These are phyloP conservation scores for Crotalaria pallida DNA, from an alignment of 306 rosid species.

Conservation along the genomic window DNA sequence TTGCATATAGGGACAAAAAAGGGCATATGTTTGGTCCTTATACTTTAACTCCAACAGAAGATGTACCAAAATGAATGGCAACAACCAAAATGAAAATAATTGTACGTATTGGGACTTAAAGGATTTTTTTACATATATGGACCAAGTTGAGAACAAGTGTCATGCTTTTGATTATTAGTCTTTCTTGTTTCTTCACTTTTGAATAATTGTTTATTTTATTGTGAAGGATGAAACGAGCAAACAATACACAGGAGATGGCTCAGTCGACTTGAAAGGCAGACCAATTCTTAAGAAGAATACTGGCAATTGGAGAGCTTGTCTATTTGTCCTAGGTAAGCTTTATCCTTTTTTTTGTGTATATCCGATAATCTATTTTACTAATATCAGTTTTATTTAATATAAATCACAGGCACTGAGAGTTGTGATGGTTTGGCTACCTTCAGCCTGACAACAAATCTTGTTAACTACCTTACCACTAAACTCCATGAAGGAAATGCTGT, in stretches of 20 bases:
- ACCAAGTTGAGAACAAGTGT: too few species aligned
- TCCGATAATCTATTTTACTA: neutral
- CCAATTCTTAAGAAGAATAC: conserved; percentile 52
- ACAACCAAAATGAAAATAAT: too few species aligned
- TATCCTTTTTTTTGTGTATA: neutral
- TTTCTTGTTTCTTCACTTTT: neutral
- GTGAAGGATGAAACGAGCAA: conserved; percentile 42
- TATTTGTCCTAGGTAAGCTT: conserved; percentile 56
- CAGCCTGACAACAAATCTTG: conserved; percentile 87
- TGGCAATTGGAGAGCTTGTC: conserved; percentile 75
- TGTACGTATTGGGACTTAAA: too few species aligned
- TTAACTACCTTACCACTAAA: conserved; percentile 78
- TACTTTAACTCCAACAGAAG: too few species aligned
- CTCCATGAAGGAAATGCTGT: conserved; percentile 81
- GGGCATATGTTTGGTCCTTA: too few species aligned
- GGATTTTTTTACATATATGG: too few species aligned
- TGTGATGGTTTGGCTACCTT: conserved; percentile 92
- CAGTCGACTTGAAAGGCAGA: too few species aligned
- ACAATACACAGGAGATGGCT: conserved; percentile 54
- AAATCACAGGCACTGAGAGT: conserved; percentile 72
- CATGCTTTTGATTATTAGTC: too few species aligned
- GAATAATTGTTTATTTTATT: conserved; percentile 1
- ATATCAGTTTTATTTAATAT: neutral
- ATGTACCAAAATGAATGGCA: too few species aligned
- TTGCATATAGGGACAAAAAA: too few species aligned